A percentile compares a stretch with the other conserved stretches of the same genome.
Conservation (phyloP, 2,329 filamentous ascomycete species). For the Colletotrichum endophyticum region DNA sequence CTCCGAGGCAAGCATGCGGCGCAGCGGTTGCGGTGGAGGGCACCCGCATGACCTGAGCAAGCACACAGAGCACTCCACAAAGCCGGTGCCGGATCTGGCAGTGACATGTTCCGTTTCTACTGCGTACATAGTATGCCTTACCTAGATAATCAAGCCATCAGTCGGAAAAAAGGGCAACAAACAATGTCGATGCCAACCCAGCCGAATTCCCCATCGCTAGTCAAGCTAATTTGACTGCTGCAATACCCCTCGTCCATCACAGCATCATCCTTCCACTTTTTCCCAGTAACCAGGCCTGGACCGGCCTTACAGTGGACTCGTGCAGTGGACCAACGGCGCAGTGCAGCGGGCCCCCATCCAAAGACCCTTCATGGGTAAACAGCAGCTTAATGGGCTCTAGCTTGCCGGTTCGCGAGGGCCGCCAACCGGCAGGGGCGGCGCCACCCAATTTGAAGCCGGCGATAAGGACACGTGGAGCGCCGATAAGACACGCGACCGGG, state of each 20-base stretch:
- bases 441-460: background rate
- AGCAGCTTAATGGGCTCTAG: background rate
- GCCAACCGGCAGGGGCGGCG: background rate
- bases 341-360: background rate
- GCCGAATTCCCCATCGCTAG: background rate
- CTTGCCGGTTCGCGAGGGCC: slow-evolving; percentile 1
- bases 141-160: background rate
- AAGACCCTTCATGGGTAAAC: background rate
- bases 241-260: background rate
- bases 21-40: background rate
- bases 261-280: background rate
- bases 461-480: slow-evolving; percentile 20
- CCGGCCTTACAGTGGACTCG: background rate
- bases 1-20: background rate
- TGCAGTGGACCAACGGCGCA: background rate
- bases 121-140: background rate
- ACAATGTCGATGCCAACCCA: background rate
- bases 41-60: background rate
- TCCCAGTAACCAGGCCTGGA: background rate
- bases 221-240: background rate
- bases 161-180: background rate
- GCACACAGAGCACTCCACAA: background rate
- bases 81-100: background rate
- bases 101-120: background rate
- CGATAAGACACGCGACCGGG: slow-evolving; percentile 3